Percentiles rank a stretch among this genome's conserved stretches.
These are phyloP conservation scores for Russula virescens DNA, from an alignment of 768 basidiomycete species.

Conservation along the genomic window DNA sequence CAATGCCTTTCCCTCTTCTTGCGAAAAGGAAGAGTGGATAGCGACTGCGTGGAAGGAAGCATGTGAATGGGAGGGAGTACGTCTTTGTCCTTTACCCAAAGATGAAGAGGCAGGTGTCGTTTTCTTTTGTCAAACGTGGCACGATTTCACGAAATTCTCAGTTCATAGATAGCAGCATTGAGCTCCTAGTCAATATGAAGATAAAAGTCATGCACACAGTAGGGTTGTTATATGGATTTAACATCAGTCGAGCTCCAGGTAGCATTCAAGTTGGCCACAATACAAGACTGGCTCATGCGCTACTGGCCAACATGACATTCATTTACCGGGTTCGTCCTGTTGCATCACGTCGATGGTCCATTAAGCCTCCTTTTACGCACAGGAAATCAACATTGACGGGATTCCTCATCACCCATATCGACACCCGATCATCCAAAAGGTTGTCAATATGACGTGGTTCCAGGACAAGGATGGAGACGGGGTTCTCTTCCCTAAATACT, in stretches of 20 bases:
- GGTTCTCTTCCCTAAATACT: neutral
- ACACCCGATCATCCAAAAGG: neutral
- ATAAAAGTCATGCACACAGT: neutral
- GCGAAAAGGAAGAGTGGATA: neutral
- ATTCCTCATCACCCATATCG: neutral
- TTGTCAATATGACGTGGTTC: slow-evolving; percentile 1
- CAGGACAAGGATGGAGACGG: neutral
- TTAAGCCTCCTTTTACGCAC: neutral
- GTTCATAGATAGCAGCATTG: neutral
- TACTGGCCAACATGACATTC: neutral
- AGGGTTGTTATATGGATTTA: neutral
- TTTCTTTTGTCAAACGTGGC: neutral
- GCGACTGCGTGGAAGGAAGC: slow-evolving; percentile 5
- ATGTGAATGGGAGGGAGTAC: neutral
- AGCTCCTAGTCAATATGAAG: neutral
- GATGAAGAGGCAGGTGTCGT: neutral
- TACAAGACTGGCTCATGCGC: neutral
- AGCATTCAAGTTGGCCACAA: neutral
- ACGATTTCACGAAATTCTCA: neutral
- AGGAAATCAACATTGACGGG: neutral
- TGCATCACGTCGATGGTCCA: neutral
- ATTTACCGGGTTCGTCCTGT: slow-evolving; percentile 7
- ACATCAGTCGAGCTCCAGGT: neutral
- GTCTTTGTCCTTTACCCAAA: neutral
- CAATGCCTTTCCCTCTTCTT: slow-evolving; percentile 3